Evolutionary conservation across 768 basidiomycete species (phyloP), one percentile per base, ranked within the genome.

Genomic region (Psilocybe sp.): DNA sequence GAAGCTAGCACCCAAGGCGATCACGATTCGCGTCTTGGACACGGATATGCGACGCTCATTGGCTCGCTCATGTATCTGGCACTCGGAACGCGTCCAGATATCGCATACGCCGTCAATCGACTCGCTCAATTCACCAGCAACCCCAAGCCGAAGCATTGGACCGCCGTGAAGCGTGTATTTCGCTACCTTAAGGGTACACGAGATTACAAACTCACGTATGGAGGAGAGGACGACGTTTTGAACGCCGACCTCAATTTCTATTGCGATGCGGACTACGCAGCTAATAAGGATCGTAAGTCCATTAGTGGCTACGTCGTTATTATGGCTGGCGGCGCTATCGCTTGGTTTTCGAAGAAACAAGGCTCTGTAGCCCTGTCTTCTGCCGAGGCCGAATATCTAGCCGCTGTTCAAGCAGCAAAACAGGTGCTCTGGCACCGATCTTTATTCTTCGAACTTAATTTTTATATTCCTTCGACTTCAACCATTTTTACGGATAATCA

Each of bases 351-450:
- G 0, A 63, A 67, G 41, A 63, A 69, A 41, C 79, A 81, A 56
- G 39, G 51, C 1, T 63, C 64, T 1, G 62, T 76, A 18, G 58
- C 77, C 0, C 54, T 64, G 0, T 79, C 73, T 0, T 74, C 69
- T 0, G 64, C 63, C 3, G 73, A 80, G 53, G 70, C 73, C 0
- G 76, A 79, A 61, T 78, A 74, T 56, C 63, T 75, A 12, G 72
- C 72, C 0, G 53, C 60, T 0, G 46, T 60, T 0, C 62, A 73
- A 32, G 67, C 68, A 0, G 44, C 63, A 0, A 60, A 68, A 44
- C 64, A 77, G 52, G 64, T 60, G 1, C 12, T 73, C 3, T 78
- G 75, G 74, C 48, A 69, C 5, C 52, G 51, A 0, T 40, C 43
- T 1, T 52, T 67, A 10, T 19, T 66, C 6, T 4, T 40, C 0